Conservation (phyloP, 805 yeast genomes). For the Kodamaea hsintzibuensis region DNA sequence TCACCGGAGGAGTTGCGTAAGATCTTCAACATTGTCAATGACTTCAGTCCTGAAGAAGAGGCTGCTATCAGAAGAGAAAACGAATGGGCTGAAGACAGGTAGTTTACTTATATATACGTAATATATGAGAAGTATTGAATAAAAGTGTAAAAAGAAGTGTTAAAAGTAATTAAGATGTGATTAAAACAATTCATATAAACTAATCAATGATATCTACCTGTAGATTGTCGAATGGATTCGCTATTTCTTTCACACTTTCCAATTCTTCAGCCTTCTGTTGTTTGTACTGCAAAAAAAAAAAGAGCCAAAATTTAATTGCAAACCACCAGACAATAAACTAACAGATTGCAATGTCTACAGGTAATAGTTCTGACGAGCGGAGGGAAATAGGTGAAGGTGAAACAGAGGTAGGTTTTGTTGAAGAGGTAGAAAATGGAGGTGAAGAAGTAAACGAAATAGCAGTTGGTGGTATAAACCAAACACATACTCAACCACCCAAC, state of each 20-base stretch:
- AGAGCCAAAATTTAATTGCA: neutral
- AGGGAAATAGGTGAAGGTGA: neutral
- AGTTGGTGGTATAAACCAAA: neutral
- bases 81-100: conserved; percentile 90
- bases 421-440: neutral
- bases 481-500: neutral
- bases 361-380: neutral
- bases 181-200: no score
- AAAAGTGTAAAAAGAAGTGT: neutral
- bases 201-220: no score
- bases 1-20: conserved; percentile 79
- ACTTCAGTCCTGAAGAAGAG: conserved; percentile 84
- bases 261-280: neutral
- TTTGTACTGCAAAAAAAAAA: neutral
- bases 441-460: neutral
- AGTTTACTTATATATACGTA: conserved; percentile 1
- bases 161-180: no score
- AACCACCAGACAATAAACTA: neutral
- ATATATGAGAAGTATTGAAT: neutral
- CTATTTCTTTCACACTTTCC: no score
- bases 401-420: neutral
- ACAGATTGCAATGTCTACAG: neutral
- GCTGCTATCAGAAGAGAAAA: conserved; percentile 85
- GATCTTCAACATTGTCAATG: conserved; percentile 78
- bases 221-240: no score